Evolutionary conservation across 257 asterid species (phyloP), one percentile per base, ranked within the genome.

Genomic region (Primulina huaijiensis): DNA sequence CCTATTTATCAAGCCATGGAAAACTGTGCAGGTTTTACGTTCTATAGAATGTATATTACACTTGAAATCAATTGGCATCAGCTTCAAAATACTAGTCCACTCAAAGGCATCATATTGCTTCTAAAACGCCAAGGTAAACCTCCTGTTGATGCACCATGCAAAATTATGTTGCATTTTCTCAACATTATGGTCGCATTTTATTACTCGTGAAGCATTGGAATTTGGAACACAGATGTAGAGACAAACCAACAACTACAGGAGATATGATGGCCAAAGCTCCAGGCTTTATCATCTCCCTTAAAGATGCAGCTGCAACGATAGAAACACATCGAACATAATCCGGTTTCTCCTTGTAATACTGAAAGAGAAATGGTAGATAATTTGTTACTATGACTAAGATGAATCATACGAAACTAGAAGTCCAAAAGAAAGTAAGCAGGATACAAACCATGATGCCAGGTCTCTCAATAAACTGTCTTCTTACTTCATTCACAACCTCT

Each of bases 281-380:
- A 77, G 99, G 99, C 77, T 91, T 94, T 73, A 91, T 89, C 99
- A 94, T 94, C 90, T 94, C 99, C 84, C 91, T 91, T 75, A 94
- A 81, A 59, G 99, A 91, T 25, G 99, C 99, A 70, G 99, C 82
- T 7, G 99, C 99, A 72, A 94, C 97, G 77, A 94, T 94, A 52
- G 99, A 89, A 63, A 94, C 99, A 76, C 99, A 94, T 79, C 99
- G 89, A 70, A 88, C 77, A 71, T 94, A 94, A 82, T 94, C 99
- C 56, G 99, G 99, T 76, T 94, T 94, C 85, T 91, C 99, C 90
- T 81, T 91, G 77, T 94, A 94, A 12, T 91, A 95, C 99, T 94
- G 89, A 57, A 60, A 76, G 67, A 76, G 65, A 76, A 57, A 60
- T 23, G 66, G 77, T 63, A 37, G 59, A 65, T 55, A 60, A 71